Percentiles rank a stretch among this genome's conserved stretches.
Conservation (phyloP, 495 filamentous ascomycete genomes). For the Pyronema domesticum region DNA sequence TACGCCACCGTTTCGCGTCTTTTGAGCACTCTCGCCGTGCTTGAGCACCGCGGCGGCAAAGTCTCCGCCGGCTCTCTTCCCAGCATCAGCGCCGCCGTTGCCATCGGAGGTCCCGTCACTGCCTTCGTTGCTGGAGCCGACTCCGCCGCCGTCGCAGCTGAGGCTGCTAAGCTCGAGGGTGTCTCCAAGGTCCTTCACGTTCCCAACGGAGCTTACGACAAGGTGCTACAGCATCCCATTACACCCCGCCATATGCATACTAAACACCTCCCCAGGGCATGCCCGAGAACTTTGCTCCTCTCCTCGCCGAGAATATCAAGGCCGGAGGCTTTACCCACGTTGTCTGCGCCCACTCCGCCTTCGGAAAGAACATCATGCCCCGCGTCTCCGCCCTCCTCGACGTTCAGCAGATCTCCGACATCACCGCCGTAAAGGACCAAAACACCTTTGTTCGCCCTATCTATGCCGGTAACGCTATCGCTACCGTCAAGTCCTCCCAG, state of each 20-base stretch:
- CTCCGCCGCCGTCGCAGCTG: conserved; percentile 60
- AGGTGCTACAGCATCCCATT: conserved; percentile 33
- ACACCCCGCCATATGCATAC: background rate
- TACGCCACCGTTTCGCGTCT: conserved; percentile 25
- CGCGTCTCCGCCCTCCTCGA: conserved; percentile 88
- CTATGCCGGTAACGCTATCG: conserved; percentile 92
- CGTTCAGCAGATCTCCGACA: conserved; percentile 80
- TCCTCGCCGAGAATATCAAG: conserved; percentile 90
- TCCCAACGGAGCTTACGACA: conserved; percentile 80
- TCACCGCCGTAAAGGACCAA: conserved; percentile 69
- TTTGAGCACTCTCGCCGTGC: conserved; percentile 71
- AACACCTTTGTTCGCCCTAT: conserved; percentile 94
- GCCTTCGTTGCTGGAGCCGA: conserved; percentile 74
- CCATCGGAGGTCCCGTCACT: conserved; percentile 69
- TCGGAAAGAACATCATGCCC: conserved; percentile 92
- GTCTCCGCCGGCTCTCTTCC: conserved; percentile 67
- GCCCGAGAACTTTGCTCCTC: conserved; percentile 83
- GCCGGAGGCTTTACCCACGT: conserved; percentile 83
- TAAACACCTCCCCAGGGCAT: conserved; percentile 42
- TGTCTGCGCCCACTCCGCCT: conserved; percentile 77
- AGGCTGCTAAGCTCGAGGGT: conserved; percentile 77
- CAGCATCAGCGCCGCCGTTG: conserved; percentile 70
- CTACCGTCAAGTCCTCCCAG: conserved; percentile 87
- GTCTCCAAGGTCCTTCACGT: conserved; percentile 79
- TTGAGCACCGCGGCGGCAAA: conserved; percentile 86